Percentiles rank a stretch among this genome's conserved stretches.
These are phyloP conservation scores for Vicia faba DNA, from an alignment of 306 rosid species.

Conservation along the genomic window DNA sequence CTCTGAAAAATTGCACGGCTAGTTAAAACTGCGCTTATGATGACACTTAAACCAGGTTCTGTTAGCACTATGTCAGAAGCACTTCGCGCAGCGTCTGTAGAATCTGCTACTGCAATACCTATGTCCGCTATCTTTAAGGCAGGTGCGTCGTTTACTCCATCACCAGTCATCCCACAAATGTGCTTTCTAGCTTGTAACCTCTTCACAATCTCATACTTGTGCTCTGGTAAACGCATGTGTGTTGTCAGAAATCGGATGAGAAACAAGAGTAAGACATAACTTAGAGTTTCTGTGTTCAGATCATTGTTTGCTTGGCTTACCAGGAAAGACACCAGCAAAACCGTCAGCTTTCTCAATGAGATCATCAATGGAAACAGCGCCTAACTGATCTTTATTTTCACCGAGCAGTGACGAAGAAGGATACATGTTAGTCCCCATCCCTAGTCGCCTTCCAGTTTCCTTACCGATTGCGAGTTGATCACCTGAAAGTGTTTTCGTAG, in stretches of 20 bases:
- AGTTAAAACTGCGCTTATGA: conserved; percentile 76
- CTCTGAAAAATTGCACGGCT: conserved; percentile 80
- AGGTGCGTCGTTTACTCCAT: conserved; percentile 82
- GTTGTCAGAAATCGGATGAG: conserved; percentile 14
- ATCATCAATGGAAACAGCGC: conserved; percentile 58
- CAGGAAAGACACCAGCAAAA: conserved; percentile 85
- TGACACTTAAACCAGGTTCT: conserved; percentile 81
- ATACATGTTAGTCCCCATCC: conserved; percentile 84
- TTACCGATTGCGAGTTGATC: conserved; percentile 80
- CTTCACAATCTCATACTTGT: conserved; percentile 78
- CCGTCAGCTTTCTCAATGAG: conserved; percentile 85
- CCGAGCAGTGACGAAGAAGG: conserved; percentile 80
- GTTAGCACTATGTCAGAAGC: conserved; percentile 83
- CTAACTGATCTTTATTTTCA: conserved; percentile 47
- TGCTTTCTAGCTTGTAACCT: conserved; percentile 71
- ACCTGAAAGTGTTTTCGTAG: conserved; percentile 44
- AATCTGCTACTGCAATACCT: conserved; percentile 79
- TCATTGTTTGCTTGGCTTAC: conserved; percentile 41
- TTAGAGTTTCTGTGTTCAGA: neutral
- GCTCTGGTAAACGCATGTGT: conserved; percentile 41
- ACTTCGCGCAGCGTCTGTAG: conserved; percentile 74
- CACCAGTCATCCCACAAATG: conserved; percentile 86
- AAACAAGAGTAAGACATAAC: neutral
- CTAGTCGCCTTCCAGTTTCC: conserved; percentile 82
- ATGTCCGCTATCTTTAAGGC: conserved; percentile 81